These are phyloP conservation scores for Alternaria sp. DNA, from an alignment of 2,329 filamentous ascomycete genomes.

Conservation along the genomic window DNA sequence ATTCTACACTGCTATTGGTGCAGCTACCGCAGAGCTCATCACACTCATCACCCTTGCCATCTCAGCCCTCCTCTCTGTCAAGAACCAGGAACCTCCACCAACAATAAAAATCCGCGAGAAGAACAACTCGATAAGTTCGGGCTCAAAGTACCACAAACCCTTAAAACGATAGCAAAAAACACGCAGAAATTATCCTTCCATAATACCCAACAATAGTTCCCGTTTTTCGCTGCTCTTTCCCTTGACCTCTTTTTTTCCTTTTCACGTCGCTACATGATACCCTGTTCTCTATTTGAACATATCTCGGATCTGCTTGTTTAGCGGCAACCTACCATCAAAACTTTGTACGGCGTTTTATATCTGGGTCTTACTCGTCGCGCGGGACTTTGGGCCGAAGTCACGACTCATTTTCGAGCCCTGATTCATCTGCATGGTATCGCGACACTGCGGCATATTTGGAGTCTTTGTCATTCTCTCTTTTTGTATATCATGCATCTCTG, in stretches of 20 bases:
- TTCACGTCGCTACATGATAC: constrained; percentile 37
- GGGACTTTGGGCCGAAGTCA: neutral
- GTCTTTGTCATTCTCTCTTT: constrained; percentile 6
- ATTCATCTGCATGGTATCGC: constrained; percentile 12
- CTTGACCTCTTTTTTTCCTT: constrained; percentile 7
- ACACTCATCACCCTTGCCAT: constrained; percentile 45
- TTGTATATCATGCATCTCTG: constrained; percentile 5
- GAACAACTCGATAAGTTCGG: constrained; percentile 35
- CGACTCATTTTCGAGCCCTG: constrained; percentile 1
- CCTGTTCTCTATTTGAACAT: neutral
- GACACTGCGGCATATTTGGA: constrained; percentile 9
- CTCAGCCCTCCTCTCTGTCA: constrained; percentile 39
- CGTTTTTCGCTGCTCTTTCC: constrained; percentile 1
- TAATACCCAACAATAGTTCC: neutral
- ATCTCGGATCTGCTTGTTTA: constrained; percentile 30
- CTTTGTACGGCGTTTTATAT: constrained; percentile 13
- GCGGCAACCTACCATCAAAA: constrained; percentile 18
- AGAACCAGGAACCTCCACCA: constrained; percentile 31
- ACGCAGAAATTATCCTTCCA: constrained; percentile 4
- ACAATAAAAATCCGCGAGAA: constrained; percentile 38
- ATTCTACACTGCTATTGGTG: constrained; percentile 48
- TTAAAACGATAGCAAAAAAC: constrained; percentile 23
- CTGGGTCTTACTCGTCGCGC: constrained; percentile 3
- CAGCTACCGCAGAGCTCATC: constrained; percentile 41
- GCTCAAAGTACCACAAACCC: constrained; percentile 26